phyloP scores from a whole-genome alignment of 768 basidiomycete species.

The Suillus brevipes region DNA sequence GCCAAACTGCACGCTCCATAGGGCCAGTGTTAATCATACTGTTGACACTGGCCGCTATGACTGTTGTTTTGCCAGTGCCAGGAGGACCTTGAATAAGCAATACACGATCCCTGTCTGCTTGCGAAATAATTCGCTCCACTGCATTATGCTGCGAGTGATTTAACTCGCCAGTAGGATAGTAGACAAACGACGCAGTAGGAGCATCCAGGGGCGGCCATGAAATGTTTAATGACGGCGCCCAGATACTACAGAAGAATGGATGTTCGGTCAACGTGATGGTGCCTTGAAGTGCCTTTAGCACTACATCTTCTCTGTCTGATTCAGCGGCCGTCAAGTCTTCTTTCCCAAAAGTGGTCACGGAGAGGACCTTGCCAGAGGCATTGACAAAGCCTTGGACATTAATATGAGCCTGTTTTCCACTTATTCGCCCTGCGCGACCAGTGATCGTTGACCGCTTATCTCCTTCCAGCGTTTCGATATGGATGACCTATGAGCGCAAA shows the following conservation, averaged over 20 bases:
- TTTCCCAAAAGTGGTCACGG: slow-evolving; percentile 52
- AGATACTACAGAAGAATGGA: slow-evolving; percentile 30
- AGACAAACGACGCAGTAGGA: neutral
- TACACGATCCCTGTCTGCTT: slow-evolving; percentile 20
- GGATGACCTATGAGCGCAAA: neutral
- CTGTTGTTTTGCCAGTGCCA: slow-evolving; percentile 46
- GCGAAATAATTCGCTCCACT: slow-evolving; percentile 33
- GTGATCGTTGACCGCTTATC: slow-evolving; percentile 8
- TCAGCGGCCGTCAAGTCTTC: slow-evolving; percentile 61
- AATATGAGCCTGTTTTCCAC: slow-evolving; percentile 42
- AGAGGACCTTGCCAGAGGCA: slow-evolving; percentile 16
- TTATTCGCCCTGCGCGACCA: slow-evolving; percentile 24
- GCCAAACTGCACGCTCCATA: slow-evolving; percentile 31
- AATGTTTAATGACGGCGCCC: slow-evolving; percentile 22
- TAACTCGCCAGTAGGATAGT: slow-evolving; percentile 10
- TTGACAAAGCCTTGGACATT: slow-evolving; percentile 22
- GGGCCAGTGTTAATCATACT: slow-evolving; percentile 20
- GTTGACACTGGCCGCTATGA: slow-evolving; percentile 39
- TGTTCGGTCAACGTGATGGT: slow-evolving; percentile 16
- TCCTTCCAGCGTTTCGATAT: neutral
- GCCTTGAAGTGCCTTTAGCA: slow-evolving; percentile 25
- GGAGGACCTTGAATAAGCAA: slow-evolving; percentile 38
- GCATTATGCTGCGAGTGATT: slow-evolving; percentile 31
- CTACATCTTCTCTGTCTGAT: slow-evolving; percentile 19
- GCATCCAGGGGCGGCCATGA: slow-evolving; percentile 17